Evolutionary conservation across 345 rosid species (phyloP).

Genomic region (Rhizophora apiculata): DNA sequence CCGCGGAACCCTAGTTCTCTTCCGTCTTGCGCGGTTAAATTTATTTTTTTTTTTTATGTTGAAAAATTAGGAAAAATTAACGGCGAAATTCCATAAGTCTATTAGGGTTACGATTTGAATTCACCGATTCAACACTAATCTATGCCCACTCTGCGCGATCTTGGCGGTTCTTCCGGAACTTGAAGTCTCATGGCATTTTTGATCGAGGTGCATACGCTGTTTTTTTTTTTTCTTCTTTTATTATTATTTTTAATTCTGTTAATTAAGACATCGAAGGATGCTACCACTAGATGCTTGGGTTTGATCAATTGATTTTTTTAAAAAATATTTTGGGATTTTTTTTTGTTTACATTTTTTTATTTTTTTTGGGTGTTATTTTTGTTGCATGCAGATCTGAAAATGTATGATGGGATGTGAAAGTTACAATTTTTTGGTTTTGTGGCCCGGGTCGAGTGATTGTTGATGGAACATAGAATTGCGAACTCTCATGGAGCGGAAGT

Average conservation of each 20-base stretch:
- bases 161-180: slow-evolving; percentile 5
- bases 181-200: slow-evolving; percentile 4
- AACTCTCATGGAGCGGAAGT: slow-evolving; percentile 69
- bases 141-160: slow-evolving; percentile 10
- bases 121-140: slow-evolving; percentile 14
- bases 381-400: slow-evolving; percentile 57
- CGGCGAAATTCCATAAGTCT: slow-evolving; percentile 29
- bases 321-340: slow-evolving; percentile 10
- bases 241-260: not conserved
- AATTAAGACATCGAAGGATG: not conserved
- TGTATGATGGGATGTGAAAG: slow-evolving; percentile 40
- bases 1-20: slow-evolving; percentile 51
- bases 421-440: slow-evolving; percentile 31
- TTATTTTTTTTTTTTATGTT: not conserved
- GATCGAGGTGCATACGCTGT: slow-evolving; percentile 14
- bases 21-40: slow-evolving; percentile 33
- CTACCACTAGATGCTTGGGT: not conserved
- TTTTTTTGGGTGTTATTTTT: slow-evolving; percentile 19
- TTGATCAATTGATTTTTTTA: slow-evolving; percentile 13
- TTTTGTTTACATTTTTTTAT: slow-evolving; percentile 23
- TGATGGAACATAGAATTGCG: slow-evolving; percentile 78
- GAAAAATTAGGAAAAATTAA: slow-evolving; percentile 36
- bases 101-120: slow-evolving; percentile 16
- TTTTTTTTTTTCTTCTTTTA: not conserved
- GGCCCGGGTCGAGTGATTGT: slow-evolving; percentile 43